A percentile compares a stretch with the other conserved stretches of the same genome.
Evolutionary conservation across 169 alveolate genomes (phyloP).

Genomic region (Eimeria sp.): DNA sequence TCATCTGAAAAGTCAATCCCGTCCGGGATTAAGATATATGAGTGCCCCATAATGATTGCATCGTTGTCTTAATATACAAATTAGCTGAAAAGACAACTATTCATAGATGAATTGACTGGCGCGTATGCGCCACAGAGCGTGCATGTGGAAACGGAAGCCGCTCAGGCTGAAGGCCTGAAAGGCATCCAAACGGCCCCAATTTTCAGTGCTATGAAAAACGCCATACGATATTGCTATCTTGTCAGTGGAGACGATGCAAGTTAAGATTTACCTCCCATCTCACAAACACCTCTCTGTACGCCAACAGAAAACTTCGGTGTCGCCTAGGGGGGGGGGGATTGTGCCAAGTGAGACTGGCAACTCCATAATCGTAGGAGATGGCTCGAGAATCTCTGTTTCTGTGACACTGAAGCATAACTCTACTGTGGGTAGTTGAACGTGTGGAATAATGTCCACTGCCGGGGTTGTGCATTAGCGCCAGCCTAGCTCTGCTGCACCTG

Average conservation of each 20-base stretch:
- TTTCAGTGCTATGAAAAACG: not conserved
- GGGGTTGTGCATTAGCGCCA: not conserved
- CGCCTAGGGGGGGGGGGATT: not conserved
- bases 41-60: conserved; percentile 64
- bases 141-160: conserved; percentile 76
- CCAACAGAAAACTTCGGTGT: not conserved
- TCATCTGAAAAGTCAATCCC: conserved; percentile 73
- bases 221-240: not conserved
- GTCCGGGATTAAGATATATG: conserved; percentile 73
- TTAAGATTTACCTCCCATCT: not conserved
- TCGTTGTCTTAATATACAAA: conserved; percentile 11
- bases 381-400: not conserved
- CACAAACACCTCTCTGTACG: not conserved
- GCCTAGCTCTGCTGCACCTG: not conserved
- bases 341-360: not conserved
- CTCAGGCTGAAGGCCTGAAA: not conserved
- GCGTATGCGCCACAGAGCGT: conserved; percentile 4
- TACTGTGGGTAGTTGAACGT: not conserved
- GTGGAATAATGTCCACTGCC: not conserved
- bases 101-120: not conserved
- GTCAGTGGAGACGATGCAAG: not conserved
- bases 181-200: conserved; percentile 29
- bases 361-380: not conserved
- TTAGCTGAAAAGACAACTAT: conserved; percentile 13
- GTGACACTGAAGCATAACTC: not conserved